Conservation (phyloP, 179 eudicot species). For the Silene noctiflora region DNA sequence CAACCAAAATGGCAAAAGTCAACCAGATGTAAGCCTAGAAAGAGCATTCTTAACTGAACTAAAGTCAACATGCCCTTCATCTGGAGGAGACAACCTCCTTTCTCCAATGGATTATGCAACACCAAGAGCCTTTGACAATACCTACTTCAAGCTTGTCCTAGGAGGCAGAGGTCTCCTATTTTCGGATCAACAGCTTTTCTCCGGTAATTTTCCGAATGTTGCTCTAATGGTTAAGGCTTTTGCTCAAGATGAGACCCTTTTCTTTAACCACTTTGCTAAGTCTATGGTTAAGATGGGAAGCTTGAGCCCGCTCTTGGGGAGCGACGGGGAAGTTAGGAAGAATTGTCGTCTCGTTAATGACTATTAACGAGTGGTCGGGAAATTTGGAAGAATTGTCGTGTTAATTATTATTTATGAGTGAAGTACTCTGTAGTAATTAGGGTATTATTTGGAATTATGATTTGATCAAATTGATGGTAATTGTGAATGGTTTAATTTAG, state of each 20-base stretch:
- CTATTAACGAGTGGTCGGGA: no score
- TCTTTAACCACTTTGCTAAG: conserved; percentile 65
- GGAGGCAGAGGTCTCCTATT: conserved; percentile 71
- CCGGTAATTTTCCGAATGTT: conserved; percentile 47
- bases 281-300: conserved; percentile 87
- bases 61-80: conserved; percentile 59
- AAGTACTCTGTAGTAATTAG: not conserved
- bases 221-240: conserved; percentile 53
- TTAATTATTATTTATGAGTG: not conserved
- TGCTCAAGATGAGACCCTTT: conserved; percentile 54
- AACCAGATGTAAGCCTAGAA: conserved; percentile 68
- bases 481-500: conserved; percentile 12
- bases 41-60: conserved; percentile 53
- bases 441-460: not conserved
- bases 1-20: conserved; percentile 63
- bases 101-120: conserved; percentile 68
- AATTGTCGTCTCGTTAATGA: conserved; percentile 57
- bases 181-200: conserved; percentile 67
- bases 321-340: conserved; percentile 65
- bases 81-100: conserved; percentile 66
- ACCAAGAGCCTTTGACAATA: conserved; percentile 72
- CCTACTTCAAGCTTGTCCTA: conserved; percentile 67
- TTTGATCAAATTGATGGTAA: not conserved
- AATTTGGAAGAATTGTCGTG: no score
- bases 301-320: conserved; percentile 60